Conservation (phyloP, 495 filamentous ascomycete species). For the Durotheca rogersii region DNA sequence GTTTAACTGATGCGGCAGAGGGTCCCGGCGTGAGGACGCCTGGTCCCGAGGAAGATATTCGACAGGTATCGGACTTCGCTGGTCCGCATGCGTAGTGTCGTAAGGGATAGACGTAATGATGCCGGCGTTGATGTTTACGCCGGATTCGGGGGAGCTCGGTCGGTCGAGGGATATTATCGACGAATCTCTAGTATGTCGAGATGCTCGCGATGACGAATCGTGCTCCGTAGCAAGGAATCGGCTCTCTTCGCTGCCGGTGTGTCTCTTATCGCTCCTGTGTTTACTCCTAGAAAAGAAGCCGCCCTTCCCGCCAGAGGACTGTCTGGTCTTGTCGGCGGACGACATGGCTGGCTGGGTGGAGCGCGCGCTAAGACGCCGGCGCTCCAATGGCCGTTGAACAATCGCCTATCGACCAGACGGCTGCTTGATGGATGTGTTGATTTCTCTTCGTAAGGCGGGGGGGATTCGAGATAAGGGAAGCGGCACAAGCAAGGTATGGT, state of each 20-base stretch:
- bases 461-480: background rate
- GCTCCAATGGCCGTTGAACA: conserved; percentile 23
- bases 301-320: conserved; percentile 80
- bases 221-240: conserved; percentile 50
- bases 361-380: conserved; percentile 27
- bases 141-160: conserved; percentile 51
- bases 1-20: conserved; percentile 77
- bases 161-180: conserved; percentile 74
- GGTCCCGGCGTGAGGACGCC: conserved; percentile 63
- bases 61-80: conserved; percentile 67
- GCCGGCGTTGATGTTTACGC: conserved; percentile 73
- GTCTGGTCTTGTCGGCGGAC: conserved; percentile 72
- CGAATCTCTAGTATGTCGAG: conserved; percentile 76
- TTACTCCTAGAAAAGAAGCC: conserved; percentile 83
- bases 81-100: conserved; percentile 68
- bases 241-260: conserved; percentile 52
- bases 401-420: conserved; percentile 10
- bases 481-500: conserved; percentile 19
- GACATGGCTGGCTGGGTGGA: conserved; percentile 49
- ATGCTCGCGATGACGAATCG: conserved; percentile 66
- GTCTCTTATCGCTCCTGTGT: conserved; percentile 67
- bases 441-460: too few species aligned
- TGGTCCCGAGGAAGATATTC: conserved; percentile 72
- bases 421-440: conserved; percentile 9
- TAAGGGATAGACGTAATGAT: conserved; percentile 90